Conservation (phyloP, 441 rosid species). For the Hypseocharis bilobata region DNA sequence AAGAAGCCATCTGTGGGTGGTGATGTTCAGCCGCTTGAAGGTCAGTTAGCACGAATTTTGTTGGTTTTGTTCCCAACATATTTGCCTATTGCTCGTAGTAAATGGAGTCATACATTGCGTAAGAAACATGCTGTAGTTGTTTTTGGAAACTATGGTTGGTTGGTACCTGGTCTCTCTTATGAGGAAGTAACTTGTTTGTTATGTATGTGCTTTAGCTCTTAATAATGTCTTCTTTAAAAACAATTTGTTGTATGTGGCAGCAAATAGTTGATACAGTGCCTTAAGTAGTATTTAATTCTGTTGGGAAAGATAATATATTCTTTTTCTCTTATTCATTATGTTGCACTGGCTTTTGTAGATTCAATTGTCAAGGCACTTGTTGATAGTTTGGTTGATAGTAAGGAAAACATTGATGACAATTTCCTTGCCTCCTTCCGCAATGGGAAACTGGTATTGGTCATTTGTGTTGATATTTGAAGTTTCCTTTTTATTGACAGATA, state of each 20-base stretch:
- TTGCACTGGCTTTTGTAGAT: conserved; percentile 31
- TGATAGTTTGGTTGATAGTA: conserved; percentile 42
- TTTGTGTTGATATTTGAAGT: conserved; percentile 5
- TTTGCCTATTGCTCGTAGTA: neutral
- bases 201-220: too few relatives aligned
- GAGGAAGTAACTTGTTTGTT: neutral
- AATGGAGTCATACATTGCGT: too few relatives aligned
- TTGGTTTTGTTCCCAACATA: conserved; percentile 3
- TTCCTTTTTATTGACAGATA: neutral
- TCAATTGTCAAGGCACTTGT: conserved; percentile 40
- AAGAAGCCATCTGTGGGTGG: conserved; percentile 25
- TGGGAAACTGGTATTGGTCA: conserved; percentile 40
- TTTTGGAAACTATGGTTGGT: too few relatives aligned
- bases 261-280: neutral
- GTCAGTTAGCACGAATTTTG: conserved; percentile 23
- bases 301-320: neutral
- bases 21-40: conserved; percentile 40
- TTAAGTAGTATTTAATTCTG: neutral
- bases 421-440: conserved; percentile 31
- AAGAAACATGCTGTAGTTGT: too few relatives aligned
- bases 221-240: neutral
- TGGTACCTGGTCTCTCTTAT: too few relatives aligned
- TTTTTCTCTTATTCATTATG: conserved; percentile 1
- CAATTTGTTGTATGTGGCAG: neutral
- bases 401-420: conserved; percentile 58